These are phyloP conservation scores for Candida ovalis DNA, from an alignment of 805 yeast species.

Conservation along the genomic window DNA sequence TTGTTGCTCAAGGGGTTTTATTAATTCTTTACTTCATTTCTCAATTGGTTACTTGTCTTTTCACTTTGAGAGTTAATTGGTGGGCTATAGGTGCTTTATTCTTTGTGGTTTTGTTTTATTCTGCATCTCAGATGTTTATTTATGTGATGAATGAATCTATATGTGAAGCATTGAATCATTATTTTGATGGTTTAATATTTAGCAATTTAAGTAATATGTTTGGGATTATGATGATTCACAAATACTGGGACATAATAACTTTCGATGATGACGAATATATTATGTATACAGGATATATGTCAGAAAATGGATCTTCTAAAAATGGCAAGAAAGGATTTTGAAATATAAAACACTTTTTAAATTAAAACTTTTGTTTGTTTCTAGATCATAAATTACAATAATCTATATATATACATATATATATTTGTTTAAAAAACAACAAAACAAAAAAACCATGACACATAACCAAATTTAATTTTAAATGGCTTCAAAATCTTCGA, in stretches of 20 bases:
- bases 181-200: slow-evolving; percentile 85
- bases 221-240: slow-evolving; percentile 90
- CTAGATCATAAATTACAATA: not conserved
- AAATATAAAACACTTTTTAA: not conserved
- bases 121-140: slow-evolving; percentile 71
- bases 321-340: not conserved
- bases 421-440: not conserved
- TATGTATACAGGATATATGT: slow-evolving; percentile 21
- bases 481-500: slow-evolving; percentile 26
- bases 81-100: slow-evolving; percentile 91
- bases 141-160: slow-evolving; percentile 65
- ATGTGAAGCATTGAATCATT: slow-evolving; percentile 74
- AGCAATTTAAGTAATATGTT: slow-evolving; percentile 77
- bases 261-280: slow-evolving; percentile 89
- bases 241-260: slow-evolving; percentile 95
- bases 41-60: slow-evolving; percentile 63
- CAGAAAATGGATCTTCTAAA: slow-evolving; percentile 12
- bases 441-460: not conserved
- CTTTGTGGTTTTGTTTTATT: slow-evolving; percentile 69
- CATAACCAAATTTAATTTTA: slow-evolving; percentile 6
- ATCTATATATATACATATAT: not conserved
- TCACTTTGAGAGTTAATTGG: slow-evolving; percentile 59
- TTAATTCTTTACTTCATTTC: slow-evolving; percentile 59
- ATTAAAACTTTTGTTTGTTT: not conserved
- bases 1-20: slow-evolving; percentile 66